Evolutionary conservation across 768 basidiomycete species (phyloP), one percentile per base, ranked within the genome.

Genomic region (Suillus plorans): DNA sequence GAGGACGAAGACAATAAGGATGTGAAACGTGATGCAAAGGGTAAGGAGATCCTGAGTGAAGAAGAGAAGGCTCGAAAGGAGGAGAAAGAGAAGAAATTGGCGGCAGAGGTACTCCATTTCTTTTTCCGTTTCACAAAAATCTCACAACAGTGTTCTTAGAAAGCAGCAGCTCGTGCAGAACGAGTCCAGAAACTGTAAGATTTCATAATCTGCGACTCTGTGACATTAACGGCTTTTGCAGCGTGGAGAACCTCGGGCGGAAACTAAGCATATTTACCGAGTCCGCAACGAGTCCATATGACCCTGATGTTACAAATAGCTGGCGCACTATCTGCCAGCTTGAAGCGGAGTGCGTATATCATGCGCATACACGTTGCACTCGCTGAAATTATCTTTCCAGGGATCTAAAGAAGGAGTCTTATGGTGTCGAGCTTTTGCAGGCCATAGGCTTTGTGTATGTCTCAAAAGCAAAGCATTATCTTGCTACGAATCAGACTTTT

Each of bases 251-350:
- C 64, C 80, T 97, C 66, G 86, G 89, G 53, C 84, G 90, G 67
- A 96, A 95, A 75, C 83, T 97, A 31, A 85, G 89, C 49, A 92
- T 97, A 55, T 97, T 92, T 73, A 90, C 92, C 0, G 94, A 97
- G 78, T 91, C 88, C 0, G 92, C 93, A 13, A 82, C 83, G 1
- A 85, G 89, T 0, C 86, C 88, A 1, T 79, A 86, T 60, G 92
- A 94, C 72, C 72, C 77, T 3, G 89, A 93, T 25, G 92, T 94
- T 1, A 78, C 87, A 3, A 76, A 73, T 53, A 92, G 91, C 67
- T 95, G 89, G 87, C 79, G 84, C 64, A 89, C 86, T 45, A 94
- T 94, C 69, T 92, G 90, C 72, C 80, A 84, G 68, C 77, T 95
- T 8, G 93, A 95, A 74, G 91, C 93, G 1, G 90, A 93, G 91